phyloP scores from a whole-genome alignment of 306 rosid species.

The Hylodesmum podocarpum region DNA sequence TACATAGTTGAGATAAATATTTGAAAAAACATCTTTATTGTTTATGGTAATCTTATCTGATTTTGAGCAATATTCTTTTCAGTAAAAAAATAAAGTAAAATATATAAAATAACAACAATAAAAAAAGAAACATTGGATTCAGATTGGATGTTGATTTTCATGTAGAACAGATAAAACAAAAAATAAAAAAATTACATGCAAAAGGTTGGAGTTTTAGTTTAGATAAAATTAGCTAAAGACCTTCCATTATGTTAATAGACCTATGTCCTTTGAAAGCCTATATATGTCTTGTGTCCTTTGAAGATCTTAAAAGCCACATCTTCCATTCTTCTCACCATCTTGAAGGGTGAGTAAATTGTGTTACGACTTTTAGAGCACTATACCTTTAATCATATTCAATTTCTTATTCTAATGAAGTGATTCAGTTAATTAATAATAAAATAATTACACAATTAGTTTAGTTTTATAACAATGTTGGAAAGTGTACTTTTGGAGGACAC shows the following conservation, averaged over 20 bases:
- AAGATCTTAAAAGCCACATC: background rate
- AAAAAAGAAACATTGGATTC: background rate
- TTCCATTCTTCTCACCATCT: background rate
- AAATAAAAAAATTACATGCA: background rate
- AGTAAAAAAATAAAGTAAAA: too few species aligned
- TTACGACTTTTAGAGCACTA: background rate
- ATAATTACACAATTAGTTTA: background rate
- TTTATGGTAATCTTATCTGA: too few species aligned
- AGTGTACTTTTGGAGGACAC: background rate
- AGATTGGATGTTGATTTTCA: background rate
- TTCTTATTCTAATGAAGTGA: background rate
- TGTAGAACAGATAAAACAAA: background rate
- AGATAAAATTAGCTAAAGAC: background rate
- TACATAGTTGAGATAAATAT: too few species aligned
- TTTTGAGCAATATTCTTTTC: too few species aligned
- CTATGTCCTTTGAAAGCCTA: background rate
- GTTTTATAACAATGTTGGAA: background rate
- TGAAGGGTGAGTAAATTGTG: background rate
- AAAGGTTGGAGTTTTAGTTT: background rate
- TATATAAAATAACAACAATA: too few species aligned
- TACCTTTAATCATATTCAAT: background rate
- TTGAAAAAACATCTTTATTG: too few species aligned
- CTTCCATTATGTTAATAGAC: background rate
- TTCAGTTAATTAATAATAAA: background rate
- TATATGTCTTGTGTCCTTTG: conserved; percentile 1